A percentile compares a stretch with the other conserved stretches of the same genome.
Evolutionary conservation across 1,284 basidiomycete species (phyloP).

Genomic region (Naganishia cerealis): DNA sequence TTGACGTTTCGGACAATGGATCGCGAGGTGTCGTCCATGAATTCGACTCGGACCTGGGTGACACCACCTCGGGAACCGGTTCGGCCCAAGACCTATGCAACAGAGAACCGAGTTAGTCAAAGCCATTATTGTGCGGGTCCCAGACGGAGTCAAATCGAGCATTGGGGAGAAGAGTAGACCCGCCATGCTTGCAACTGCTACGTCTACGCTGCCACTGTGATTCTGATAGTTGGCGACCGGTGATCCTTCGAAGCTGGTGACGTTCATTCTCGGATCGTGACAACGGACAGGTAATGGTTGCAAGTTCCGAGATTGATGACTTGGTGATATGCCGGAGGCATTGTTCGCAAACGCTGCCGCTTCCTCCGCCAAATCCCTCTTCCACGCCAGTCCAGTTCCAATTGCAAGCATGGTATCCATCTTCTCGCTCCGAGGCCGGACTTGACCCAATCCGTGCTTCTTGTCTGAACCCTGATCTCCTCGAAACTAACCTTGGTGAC

Average conservation of each 20-base stretch:
- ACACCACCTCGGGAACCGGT: constrained; percentile 99
- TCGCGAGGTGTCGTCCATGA: constrained; percentile 95
- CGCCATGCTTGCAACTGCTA: background rate
- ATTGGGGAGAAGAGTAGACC: background rate
- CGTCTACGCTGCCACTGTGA: too few species aligned
- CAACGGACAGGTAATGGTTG: background rate
- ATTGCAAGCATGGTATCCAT: background rate
- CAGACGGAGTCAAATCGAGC: background rate
- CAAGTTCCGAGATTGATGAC: background rate
- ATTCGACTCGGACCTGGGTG: constrained; percentile 98
- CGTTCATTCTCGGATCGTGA: too few species aligned
- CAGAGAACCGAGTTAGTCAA: constrained; percentile 1
- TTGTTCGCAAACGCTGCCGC: background rate
- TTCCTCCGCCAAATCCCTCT: background rate
- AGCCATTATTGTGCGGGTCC: background rate
- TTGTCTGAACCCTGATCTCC: background rate
- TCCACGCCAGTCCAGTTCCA: background rate
- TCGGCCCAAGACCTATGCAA: constrained; percentile 83
- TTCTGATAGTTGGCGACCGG: too few species aligned
- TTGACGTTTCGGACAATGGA: constrained; percentile 99
- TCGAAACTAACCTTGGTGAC: constrained; percentile 75
- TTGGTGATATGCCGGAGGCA: background rate
- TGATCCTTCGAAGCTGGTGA: too few species aligned
- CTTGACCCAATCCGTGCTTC: background rate
- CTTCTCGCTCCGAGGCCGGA: background rate